These are phyloP conservation scores for Hericium erinaceus DNA, from an alignment of 768 basidiomycete genomes.

Conservation along the genomic window DNA sequence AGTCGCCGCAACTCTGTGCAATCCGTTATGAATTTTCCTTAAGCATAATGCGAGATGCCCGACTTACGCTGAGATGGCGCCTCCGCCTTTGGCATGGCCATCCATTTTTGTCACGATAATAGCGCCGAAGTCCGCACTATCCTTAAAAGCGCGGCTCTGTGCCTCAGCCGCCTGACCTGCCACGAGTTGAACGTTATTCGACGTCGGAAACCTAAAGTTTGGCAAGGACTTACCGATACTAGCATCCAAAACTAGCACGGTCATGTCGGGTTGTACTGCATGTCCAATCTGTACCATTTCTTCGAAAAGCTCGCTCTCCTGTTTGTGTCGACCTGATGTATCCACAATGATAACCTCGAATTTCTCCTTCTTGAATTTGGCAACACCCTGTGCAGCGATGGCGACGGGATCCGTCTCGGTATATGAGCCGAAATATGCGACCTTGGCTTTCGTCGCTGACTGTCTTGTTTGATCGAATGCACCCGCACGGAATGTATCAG, in stretches of 20 bases:
- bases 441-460: conserved; percentile 97
- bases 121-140: conserved; percentile 93
- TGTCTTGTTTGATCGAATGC: conserved; percentile 99
- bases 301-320: conserved; percentile 91
- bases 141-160: conserved; percentile 95
- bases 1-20: conserved; percentile 85
- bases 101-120: conserved; percentile 99
- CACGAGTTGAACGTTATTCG: not conserved
- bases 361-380: conserved; percentile 96
- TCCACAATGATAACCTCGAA: conserved; percentile 99
- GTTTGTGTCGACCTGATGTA: conserved; percentile 94
- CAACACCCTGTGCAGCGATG: conserved; percentile 89
- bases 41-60: not conserved
- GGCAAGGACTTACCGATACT: conserved; percentile 63
- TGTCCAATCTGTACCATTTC: conserved; percentile 97
- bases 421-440: conserved; percentile 98
- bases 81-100: conserved; percentile 97
- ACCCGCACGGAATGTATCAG: conserved; percentile 98
- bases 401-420: conserved; percentile 97
- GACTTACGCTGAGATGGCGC: conserved; percentile 95
- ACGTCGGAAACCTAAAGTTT: not conserved
- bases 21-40: not conserved
- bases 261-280: conserved; percentile 95
- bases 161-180: conserved; percentile 93
- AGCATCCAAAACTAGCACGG: conserved; percentile 89